Percentiles rank a stretch among this genome's conserved stretches.
These are phyloP conservation scores for Pythium dissotocum DNA, from an alignment of 352 stramenopile species.

Conservation along the genomic window DNA sequence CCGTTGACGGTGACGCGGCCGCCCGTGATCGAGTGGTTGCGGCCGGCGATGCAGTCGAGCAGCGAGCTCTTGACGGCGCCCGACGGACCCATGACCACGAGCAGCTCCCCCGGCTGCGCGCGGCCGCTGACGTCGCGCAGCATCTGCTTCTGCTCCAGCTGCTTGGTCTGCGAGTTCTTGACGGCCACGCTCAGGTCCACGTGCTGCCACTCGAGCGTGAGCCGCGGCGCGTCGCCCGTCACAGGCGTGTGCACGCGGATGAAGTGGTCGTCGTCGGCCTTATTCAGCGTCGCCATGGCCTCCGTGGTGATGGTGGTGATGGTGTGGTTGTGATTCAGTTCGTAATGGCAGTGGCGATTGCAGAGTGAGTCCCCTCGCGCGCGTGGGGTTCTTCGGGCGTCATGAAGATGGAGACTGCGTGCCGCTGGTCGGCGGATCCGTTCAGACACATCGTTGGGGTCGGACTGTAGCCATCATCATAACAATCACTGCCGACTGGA, in stretches of 20 bases:
- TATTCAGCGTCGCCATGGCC: neutral
- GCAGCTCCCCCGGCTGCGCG: constrained; percentile 33
- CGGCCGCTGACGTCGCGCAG: constrained; percentile 32
- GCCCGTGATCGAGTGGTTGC: neutral
- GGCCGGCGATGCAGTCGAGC: constrained; percentile 83
- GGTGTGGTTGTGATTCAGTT: no score
- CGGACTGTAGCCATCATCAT: constrained; percentile 13
- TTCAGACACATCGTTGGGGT: neutral
- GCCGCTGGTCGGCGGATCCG: neutral
- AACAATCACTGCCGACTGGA: neutral
- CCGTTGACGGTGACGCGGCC: neutral
- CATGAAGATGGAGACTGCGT: neutral
- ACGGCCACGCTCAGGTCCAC: constrained; percentile 19
- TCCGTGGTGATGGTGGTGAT: neutral
- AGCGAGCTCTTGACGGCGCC: constrained; percentile 86
- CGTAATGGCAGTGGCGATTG: neutral
- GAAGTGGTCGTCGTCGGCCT: constrained; percentile 17
- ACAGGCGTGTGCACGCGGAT: constrained; percentile 15
- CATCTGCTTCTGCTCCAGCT: constrained; percentile 30
- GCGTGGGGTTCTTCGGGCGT: neutral
- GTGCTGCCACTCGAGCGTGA: constrained; percentile 32
- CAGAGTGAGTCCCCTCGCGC: neutral
- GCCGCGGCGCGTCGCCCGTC: constrained; percentile 10
- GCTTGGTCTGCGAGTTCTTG: constrained; percentile 31
- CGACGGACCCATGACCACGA: constrained; percentile 43